A percentile compares a stretch with the other conserved stretches of the same genome.
Evolutionary conservation across 2,329 filamentous ascomycete genomes (phyloP).

Genomic region (Massarina eburnea): DNA sequence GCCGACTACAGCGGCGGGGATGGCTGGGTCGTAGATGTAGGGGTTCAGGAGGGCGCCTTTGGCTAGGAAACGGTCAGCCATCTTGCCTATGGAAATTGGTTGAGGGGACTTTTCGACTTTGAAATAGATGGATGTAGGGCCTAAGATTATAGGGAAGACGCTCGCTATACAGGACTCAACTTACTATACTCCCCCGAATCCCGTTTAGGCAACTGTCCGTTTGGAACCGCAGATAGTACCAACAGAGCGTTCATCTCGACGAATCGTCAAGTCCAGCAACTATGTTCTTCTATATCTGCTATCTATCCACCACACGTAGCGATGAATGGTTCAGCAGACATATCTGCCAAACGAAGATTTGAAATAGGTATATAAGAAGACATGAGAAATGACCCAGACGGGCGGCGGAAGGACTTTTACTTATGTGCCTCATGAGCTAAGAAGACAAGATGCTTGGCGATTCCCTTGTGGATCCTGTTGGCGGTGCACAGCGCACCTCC

Average conservation of each 20-base stretch:
- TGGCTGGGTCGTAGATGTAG: constrained; percentile 54
- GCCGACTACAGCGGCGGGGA: constrained; percentile 48
- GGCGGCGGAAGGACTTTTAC: constrained; percentile 28
- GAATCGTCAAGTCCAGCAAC: too few relatives aligned
- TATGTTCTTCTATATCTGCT: too few relatives aligned
- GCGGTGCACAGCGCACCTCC: too few relatives aligned
- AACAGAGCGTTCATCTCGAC: constrained; percentile 17
- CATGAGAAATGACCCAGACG: constrained; percentile 2
- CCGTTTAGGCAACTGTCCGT: constrained; percentile 27
- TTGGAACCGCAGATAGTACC: constrained; percentile 9
- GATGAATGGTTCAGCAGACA: not conserved
- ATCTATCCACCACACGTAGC: not conserved
- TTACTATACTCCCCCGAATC: constrained; percentile 21
- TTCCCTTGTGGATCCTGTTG: constrained; percentile 12
- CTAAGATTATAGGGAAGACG: not conserved
- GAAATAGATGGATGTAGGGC: not conserved
- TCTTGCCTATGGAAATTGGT: not conserved
- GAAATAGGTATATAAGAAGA: constrained; percentile 13
- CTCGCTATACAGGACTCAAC: constrained; percentile 4
- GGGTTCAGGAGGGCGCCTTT: constrained; percentile 31
- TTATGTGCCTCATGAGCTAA: constrained; percentile 25
- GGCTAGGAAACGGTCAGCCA: constrained; percentile 1
- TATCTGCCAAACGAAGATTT: not conserved
- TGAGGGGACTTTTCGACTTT: not conserved
- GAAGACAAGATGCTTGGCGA: constrained; percentile 35